Evolutionary conservation across 129 eudicot species (phyloP), one percentile per base, ranked within the genome.

Genomic region (Flaveria linearis): DNA sequence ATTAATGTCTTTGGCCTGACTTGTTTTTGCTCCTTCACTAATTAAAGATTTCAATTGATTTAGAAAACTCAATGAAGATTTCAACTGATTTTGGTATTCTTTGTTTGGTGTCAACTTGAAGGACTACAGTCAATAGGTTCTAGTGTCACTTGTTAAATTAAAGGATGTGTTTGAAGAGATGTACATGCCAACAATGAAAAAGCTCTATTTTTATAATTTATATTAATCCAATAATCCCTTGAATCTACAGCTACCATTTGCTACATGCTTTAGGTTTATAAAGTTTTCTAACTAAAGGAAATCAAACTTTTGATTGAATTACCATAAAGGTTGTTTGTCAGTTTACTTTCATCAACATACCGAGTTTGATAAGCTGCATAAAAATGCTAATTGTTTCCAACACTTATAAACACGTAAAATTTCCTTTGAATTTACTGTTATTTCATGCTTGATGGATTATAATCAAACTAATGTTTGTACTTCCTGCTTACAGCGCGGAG

Each of bases 401-500:
- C 33, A 58, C 65, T 23, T 58, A 3, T 58, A 4, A 23, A 58
- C 63, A 18, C 20, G 3, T 20, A 9, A 7, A 18, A 18, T 18
- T 18, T 57, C 64, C 3, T 57, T 57, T 57, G 26, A 18, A 57
- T 57, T 20, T 57, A 20, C 64, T 20, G 39, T 52, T 16, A 52
- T 6, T 52, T n/a, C 6, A 5, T 52, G 58, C 60, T 52, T 50
- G 17, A 50, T 50, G 55, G 55, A 17, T 17, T 52, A 52, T 52
- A 52, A 16, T 20, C 1, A 16, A 52, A 52, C 60, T 16, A 52
- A 52, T 7, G 10, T 25, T 61, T 61, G 41, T 26, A 61, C 41
- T 61, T 61, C 67, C 41, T 61, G 42, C 8, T 58, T 61, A 13
- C 67, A 61, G 67, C 4, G 67, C 67, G 17, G 23, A 61, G 67